Base-by-base conservation (phyloP, 352 stramenopile species). In the Thalassiosira ordinaria region DNA sequence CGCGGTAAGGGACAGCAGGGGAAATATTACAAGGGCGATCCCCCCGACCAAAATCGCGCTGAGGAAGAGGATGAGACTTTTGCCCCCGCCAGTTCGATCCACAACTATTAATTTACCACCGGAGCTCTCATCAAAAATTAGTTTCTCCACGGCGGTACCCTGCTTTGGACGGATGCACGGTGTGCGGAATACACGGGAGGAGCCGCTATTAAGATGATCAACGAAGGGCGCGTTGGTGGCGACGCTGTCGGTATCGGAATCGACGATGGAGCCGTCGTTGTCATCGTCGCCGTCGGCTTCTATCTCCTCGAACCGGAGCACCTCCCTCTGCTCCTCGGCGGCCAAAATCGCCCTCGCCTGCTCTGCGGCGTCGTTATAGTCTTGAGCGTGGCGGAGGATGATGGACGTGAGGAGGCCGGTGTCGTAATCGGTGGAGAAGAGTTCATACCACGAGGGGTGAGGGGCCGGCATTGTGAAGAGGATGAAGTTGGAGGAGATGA, bases 1-100 rank as follows among this genome's bases (percentile, higher is more conserved):
- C 0, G 63, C 46, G 1, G 46, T 62, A 0, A 72, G 46, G 2
- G 63, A 5, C 3, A 72, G 63, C 1, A 72, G 63, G 8, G 63
- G 63, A 0, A 72, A 20, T 2, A 72, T 51, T 2, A 60, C 46
- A 2, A 72, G 27, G 7, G 22, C 18, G 18, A 51, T 49, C 16
- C 65, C 49, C 0, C 0, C 51, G 9, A 62, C 39, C 20, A 55
- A 57, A 3, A 31, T 44, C 1, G 29, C 29, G 0, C 22, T 16
- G 7, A 74, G 8, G 1, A 2, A 7, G 1, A 65, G 14, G 33
- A 64, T 74, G 1, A 37, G 33, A 20, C 65, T 74, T 39, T 61
- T 39, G 1, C 52, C 27, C 24, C 22, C 52, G 22, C 52, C 44
- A 16, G 44, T 53, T 53, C 44, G 8, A 53, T 53, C 44, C 6